Evolutionary conservation across 345 rosid species (phyloP).

Genomic region (Salix viminalis): DNA sequence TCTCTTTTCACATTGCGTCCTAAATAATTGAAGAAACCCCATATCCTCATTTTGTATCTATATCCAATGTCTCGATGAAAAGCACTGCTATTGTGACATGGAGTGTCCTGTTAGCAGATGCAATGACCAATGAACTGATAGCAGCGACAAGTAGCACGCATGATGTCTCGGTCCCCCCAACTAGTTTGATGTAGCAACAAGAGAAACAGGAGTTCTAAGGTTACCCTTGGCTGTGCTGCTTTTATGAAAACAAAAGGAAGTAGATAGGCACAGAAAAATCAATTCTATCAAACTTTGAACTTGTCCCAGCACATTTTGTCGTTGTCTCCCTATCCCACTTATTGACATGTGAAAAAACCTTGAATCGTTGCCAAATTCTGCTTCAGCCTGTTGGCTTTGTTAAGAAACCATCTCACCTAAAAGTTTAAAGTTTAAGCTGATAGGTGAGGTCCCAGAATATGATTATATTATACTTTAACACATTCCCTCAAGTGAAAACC

Average conservation of each 20-base stretch:
- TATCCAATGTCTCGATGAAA: slow-evolving; percentile 5
- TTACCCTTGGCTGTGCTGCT: slow-evolving; percentile 12
- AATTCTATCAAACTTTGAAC: slow-evolving; percentile 23
- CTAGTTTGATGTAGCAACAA: slow-evolving; percentile 6
- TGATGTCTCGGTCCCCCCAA: slow-evolving; percentile 42
- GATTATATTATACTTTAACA: too few relatives aligned
- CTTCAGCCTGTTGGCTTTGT: not conserved
- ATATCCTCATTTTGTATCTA: slow-evolving; percentile 3
- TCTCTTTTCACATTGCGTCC: too few relatives aligned
- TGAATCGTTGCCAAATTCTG: slow-evolving; percentile 11
- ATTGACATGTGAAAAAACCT: slow-evolving; percentile 35
- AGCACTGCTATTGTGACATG: slow-evolving; percentile 18
- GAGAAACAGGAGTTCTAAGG: slow-evolving; percentile 13
- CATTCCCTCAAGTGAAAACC: too few relatives aligned
- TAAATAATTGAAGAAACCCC: not conserved
- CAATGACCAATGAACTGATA: slow-evolving; percentile 27
- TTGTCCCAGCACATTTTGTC: slow-evolving; percentile 47
- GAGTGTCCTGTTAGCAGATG: slow-evolving; percentile 21
- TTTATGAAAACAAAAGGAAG: slow-evolving; percentile 24
- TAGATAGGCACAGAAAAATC: slow-evolving; percentile 19
- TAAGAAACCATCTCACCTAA: too few relatives aligned
- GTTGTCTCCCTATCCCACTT: slow-evolving; percentile 44
- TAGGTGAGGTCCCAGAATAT: too few relatives aligned
- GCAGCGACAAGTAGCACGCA: slow-evolving; percentile 45
- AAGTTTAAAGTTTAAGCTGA: too few relatives aligned